Conservation (phyloP, 148 eudicot genomes). For the Polygonum aviculare region DNA sequence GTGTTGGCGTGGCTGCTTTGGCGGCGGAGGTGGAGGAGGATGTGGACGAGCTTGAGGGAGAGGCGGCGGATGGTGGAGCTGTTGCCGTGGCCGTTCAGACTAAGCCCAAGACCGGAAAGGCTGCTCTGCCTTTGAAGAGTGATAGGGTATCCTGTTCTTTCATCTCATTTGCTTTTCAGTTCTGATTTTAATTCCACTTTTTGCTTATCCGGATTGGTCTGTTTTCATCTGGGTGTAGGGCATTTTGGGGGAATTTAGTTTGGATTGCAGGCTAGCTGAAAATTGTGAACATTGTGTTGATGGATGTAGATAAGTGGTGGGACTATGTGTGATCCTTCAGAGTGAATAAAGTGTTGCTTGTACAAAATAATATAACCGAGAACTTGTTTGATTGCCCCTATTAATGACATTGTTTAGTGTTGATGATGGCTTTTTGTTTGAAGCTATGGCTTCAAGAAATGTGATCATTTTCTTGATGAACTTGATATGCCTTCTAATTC, state of each 20-base stretch:
- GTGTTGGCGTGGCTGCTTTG: slow-evolving; percentile 33
- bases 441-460: neutral
- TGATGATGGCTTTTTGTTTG: neutral
- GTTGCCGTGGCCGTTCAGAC: slow-evolving; percentile 25
- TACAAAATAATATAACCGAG: neutral
- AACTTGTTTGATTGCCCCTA: neutral
- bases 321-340: neutral
- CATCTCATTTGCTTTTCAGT: neutral
- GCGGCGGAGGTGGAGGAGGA: slow-evolving; percentile 52
- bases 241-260: neutral
- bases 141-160: slow-evolving; percentile 53
- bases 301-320: neutral
- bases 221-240: neutral
- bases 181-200: neutral
- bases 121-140: slow-evolving; percentile 78
- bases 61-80: slow-evolving; percentile 21
- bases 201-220: neutral
- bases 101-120: slow-evolving; percentile 88
- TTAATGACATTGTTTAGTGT: neutral
- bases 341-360: neutral
- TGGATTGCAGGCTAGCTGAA: neutral
- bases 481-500: slow-evolving; percentile 1
- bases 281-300: neutral
- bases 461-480: neutral
- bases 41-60: slow-evolving; percentile 23